Evolutionary conservation across 2,329 filamentous ascomycete species (phyloP), one percentile per base, ranked within the genome.

Genomic region (Pezicula carpinea): DNA sequence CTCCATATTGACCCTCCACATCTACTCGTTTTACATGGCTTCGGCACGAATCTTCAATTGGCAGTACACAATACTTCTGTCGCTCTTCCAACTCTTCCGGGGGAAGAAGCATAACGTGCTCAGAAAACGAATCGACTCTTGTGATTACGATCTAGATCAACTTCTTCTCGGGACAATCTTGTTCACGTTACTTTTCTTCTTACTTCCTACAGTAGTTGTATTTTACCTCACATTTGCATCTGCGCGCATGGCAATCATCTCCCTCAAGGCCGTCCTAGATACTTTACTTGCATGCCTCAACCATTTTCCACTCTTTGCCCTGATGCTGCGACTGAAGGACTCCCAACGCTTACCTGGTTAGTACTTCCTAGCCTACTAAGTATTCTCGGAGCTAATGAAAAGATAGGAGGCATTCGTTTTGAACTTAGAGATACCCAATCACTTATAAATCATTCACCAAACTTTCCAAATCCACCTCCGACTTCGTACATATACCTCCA

Each of bases 21-120:
- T 99, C 47, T 96, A 97, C 72, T 95, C 87, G 1, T 99, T 99
- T 66, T 99, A 99, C 67, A 85, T 97, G 48, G 92, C 95, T 14
- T 96, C 91, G 7, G 93, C 93, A 3, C 85, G 93, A 43, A 97
- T 99, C 60, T 99, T 92, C 68, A 90, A 97, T 69, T 99, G 93
- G 93, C 93, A 99, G 68, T 82, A 99, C 51, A 95, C 87, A 3
- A 97, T 99, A 53, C 85, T 99, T 54, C 85, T 92, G 55, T 97
- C 92, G 10, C 82, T 99, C n/a, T 99, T 99, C 67, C 95, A 99
- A 65, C 82, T 99, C 8, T 99, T 99, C 64, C 88, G 92, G 26
- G 95, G 93, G 49, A 97, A 96, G 72, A 99, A 99, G 67, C 87
- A 95, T 64, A 99, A 99, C 58, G 86, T 99, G 14, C 79, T 99